These are phyloP conservation scores for Aspergillus hancockii DNA, from an alignment of 495 filamentous ascomycete species.

Conservation along the genomic window DNA sequence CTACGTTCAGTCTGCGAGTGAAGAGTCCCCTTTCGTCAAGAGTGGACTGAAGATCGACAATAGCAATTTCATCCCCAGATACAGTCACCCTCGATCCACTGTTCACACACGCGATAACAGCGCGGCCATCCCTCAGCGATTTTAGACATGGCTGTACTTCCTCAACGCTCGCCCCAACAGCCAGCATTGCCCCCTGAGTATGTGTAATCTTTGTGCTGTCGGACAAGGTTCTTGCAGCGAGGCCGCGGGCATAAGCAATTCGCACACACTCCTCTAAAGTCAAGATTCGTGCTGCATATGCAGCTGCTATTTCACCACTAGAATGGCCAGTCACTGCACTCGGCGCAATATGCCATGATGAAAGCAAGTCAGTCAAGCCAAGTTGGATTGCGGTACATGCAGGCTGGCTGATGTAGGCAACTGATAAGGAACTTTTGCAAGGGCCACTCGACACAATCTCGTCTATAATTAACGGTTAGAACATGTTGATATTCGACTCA, in stretches of 20 bases:
- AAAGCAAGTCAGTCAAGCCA: conserved; percentile 35
- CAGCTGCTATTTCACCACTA: conserved; percentile 44
- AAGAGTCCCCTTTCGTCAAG: conserved; percentile 37
- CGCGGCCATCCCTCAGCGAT: conserved; percentile 14
- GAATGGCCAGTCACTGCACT: conserved; percentile 39
- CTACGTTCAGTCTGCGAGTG: conserved; percentile 43
- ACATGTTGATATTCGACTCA: background rate
- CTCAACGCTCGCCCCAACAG: conserved; percentile 31
- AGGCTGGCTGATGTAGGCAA: conserved; percentile 30
- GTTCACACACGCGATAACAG: conserved; percentile 48
- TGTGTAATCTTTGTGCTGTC: background rate
- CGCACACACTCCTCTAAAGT: conserved; percentile 29
- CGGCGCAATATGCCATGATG: conserved; percentile 33
- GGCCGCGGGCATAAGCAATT: conserved; percentile 40
- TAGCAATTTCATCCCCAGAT: conserved; percentile 34
- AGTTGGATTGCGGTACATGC: conserved; percentile 41
- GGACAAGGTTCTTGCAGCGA: conserved; percentile 19
- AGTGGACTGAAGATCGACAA: conserved; percentile 31
- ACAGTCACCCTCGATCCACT: conserved; percentile 45
- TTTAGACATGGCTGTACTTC: conserved; percentile 27
- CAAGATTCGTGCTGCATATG: conserved; percentile 33
- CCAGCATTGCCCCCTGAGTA: conserved; percentile 41
- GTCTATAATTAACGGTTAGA: background rate
- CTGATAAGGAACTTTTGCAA: background rate
- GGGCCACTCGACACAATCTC: background rate